A percentile compares a stretch with the other conserved stretches of the same genome.
phyloP scores from a whole-genome alignment of 768 basidiomycete species.

The Leucocoprinus leucothites region DNA sequence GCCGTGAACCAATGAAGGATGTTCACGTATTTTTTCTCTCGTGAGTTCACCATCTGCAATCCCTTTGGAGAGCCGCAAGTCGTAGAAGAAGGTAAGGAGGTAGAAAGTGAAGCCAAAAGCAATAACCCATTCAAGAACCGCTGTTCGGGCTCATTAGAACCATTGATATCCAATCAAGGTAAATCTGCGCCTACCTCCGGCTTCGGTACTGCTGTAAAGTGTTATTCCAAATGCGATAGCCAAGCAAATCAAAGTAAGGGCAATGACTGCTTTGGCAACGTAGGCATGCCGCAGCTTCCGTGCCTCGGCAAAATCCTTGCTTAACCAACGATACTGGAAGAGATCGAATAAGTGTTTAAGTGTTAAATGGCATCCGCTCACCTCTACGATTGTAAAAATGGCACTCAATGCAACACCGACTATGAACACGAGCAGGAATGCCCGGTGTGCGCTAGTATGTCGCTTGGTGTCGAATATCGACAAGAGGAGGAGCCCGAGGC shows the following conservation, averaged over 20 bases:
- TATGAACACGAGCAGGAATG: constrained; percentile 71
- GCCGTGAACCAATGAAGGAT: constrained; percentile 7
- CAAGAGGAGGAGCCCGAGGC: constrained; percentile 61
- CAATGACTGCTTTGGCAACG: constrained; percentile 59
- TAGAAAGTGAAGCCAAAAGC: constrained; percentile 73
- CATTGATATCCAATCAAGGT: not conserved
- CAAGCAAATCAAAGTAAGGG: constrained; percentile 50
- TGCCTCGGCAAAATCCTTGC: constrained; percentile 47
- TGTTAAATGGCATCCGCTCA: constrained; percentile 18
- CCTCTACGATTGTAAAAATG: constrained; percentile 73
- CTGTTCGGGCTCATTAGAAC: constrained; percentile 26
- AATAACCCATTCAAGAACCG: constrained; percentile 74
- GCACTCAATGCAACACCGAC: constrained; percentile 69
- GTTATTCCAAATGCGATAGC: constrained; percentile 62
- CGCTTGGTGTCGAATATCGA: constrained; percentile 69
- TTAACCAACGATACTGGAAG: constrained; percentile 60
- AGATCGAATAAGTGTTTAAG: not conserved
- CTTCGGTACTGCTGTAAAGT: constrained; percentile 41
- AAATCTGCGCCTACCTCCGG: constrained; percentile 40
- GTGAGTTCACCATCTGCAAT: constrained; percentile 44
- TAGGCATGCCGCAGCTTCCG: constrained; percentile 52
- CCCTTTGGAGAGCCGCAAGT: constrained; percentile 61
- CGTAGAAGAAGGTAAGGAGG: constrained; percentile 68
- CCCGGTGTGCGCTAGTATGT: constrained; percentile 46
- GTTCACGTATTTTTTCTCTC: constrained; percentile 22